Evolutionary conservation across 148 eudicot genomes (phyloP).

Genomic region (Agrostemma githago): DNA sequence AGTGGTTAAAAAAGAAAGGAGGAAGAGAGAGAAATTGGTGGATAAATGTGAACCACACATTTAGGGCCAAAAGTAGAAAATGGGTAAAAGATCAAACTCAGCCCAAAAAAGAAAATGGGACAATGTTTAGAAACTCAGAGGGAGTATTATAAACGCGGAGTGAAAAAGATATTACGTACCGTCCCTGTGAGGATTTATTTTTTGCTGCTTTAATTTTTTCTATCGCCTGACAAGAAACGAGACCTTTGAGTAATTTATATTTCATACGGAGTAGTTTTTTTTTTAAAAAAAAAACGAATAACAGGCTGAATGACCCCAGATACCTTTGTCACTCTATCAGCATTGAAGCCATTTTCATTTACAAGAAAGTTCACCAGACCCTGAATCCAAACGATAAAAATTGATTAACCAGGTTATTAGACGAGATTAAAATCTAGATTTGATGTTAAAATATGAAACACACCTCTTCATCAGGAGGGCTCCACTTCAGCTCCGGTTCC

Average conservation of each 20-base stretch:
- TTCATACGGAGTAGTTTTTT: neutral
- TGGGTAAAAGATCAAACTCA: too few species aligned
- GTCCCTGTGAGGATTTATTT: constrained; percentile 73
- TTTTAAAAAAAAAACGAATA: neutral
- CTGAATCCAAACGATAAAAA: constrained; percentile 32
- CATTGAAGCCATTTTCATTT: constrained; percentile 88
- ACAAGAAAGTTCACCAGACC: constrained; percentile 84
- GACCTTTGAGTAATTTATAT: neutral
- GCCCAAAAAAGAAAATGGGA: too few species aligned
- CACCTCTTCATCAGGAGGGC: constrained; percentile 94
- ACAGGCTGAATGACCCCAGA: neutral
- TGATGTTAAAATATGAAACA: neutral
- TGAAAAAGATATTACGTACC: constrained; percentile 44
- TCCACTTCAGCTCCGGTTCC: constrained; percentile 77
- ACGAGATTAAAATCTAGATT: neutral
- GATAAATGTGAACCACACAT: too few species aligned
- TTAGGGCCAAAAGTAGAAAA: too few species aligned
- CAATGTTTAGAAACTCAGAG: too few species aligned
- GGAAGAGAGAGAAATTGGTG: too few species aligned
- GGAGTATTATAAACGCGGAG: constrained; percentile 1
- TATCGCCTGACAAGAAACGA: constrained; percentile 48
- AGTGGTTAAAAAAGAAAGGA: too few species aligned
- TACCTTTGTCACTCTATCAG: constrained; percentile 84
- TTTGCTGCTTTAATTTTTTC: constrained; percentile 97
- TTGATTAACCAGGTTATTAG: constrained; percentile 2